Evolutionary conservation across 2,329 filamentous ascomycete species (phyloP).

Genomic region (Lanzia echinophila): DNA sequence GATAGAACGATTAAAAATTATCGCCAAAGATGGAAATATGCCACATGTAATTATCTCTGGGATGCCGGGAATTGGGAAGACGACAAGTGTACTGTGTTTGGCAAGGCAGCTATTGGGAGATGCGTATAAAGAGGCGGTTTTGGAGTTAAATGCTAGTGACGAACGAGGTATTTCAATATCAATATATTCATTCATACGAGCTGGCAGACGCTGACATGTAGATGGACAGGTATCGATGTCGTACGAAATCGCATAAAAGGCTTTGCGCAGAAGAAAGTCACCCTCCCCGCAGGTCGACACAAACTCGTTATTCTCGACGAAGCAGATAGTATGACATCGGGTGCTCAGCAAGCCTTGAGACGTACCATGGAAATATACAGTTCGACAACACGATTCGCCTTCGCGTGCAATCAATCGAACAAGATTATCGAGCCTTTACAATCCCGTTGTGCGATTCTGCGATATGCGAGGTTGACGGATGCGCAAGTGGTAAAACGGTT

Average conservation of each 20-base stretch:
- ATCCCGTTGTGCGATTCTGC: slow-evolving; percentile 89
- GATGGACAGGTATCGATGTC: slow-evolving; percentile 73
- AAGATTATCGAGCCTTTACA: slow-evolving; percentile 99
- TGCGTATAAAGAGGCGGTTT: slow-evolving; percentile 92
- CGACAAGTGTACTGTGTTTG: slow-evolving; percentile 87
- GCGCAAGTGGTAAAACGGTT: slow-evolving; percentile 85
- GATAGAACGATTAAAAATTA: slow-evolving; percentile 94
- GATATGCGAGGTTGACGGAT: slow-evolving; percentile 88
- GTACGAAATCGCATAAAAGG: slow-evolving; percentile 96
- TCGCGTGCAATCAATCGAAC: slow-evolving; percentile 97
- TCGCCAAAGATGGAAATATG: slow-evolving; percentile 98
- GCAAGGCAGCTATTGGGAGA: slow-evolving; percentile 87
- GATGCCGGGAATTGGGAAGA: slow-evolving; percentile 98
- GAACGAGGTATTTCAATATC: slow-evolving; percentile 61
- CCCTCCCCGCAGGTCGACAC: slow-evolving; percentile 79
- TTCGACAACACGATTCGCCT: slow-evolving; percentile 91
- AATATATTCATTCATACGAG: not conserved
- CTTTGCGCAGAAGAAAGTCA: slow-evolving; percentile 98
- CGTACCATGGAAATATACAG: slow-evolving; percentile 99
- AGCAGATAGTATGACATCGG: slow-evolving; percentile 96
- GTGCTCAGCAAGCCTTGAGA: slow-evolving; percentile 89
- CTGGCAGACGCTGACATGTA: slow-evolving; percentile 3
- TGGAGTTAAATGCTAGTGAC: slow-evolving; percentile 94
- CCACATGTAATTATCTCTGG: slow-evolving; percentile 99
- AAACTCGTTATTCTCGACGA: slow-evolving; percentile 98